phyloP scores from a whole-genome alignment of 2,329 filamentous ascomycete genomes.

The Exophiala viscosa region DNA sequence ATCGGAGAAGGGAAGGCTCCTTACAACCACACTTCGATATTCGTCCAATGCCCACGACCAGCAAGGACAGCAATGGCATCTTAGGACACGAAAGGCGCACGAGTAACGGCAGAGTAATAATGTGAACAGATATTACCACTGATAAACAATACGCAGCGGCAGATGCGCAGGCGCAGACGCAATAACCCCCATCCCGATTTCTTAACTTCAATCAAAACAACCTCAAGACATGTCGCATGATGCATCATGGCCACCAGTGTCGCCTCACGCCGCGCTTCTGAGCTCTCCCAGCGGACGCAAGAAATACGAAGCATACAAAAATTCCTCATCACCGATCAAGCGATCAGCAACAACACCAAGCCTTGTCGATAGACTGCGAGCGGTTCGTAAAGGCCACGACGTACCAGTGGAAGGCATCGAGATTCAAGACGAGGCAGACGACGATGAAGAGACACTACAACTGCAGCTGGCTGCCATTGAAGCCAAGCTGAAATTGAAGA shows the following conservation, averaged over 20 bases:
- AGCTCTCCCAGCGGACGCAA: slow-evolving; percentile 75
- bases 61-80: not conserved
- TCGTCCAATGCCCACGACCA: not conserved
- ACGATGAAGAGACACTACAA: slow-evolving; percentile 86
- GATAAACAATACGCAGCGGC: not conserved
- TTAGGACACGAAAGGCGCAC: not conserved
- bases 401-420: slow-evolving; percentile 33
- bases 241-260: slow-evolving; percentile 58
- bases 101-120: not conserved
- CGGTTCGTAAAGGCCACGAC: slow-evolving; percentile 26
- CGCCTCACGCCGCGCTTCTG: slow-evolving; percentile 59
- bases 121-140: not conserved
- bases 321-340: slow-evolving; percentile 65
- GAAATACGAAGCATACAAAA: slow-evolving; percentile 65
- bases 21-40: slow-evolving; percentile 1
- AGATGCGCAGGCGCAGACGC: not conserved
- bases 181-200: not conserved
- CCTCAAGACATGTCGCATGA: slow-evolving; percentile 16
- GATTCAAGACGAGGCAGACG: slow-evolving; percentile 62
- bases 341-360: slow-evolving; percentile 44
- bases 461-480: slow-evolving; percentile 85
- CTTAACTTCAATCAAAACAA: not conserved
- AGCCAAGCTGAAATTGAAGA: slow-evolving; percentile 81
- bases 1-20: slow-evolving; percentile 14
- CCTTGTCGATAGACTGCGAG: slow-evolving; percentile 34